Percentiles rank a stretch among this genome's conserved stretches.
Conservation (phyloP, 805 yeast species). For the Wickerhamomyces mucosus region DNA sequence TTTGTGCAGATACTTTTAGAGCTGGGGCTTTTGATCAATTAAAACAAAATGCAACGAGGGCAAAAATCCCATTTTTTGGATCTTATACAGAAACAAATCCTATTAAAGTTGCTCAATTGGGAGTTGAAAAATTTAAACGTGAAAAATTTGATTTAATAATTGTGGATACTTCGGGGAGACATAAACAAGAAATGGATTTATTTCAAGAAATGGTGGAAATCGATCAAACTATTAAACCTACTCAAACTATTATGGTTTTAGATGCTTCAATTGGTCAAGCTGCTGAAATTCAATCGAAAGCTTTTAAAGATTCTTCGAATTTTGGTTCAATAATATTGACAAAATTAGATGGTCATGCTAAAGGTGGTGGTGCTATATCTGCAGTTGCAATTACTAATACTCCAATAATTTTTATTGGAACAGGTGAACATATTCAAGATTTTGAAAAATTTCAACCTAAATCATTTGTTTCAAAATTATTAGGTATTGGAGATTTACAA, state of each 20-base stretch:
- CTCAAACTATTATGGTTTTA: slow-evolving; percentile 94
- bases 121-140: slow-evolving; percentile 83
- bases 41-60: slow-evolving; percentile 94
- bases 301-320: slow-evolving; percentile 86
- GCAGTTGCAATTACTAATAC: slow-evolving; percentile 97
- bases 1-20: slow-evolving; percentile 98
- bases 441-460: slow-evolving; percentile 86
- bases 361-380: slow-evolving; percentile 98
- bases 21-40: slow-evolving; percentile 99
- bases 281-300: slow-evolving; percentile 89
- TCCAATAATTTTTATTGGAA: slow-evolving; percentile 93
- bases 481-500: slow-evolving; percentile 94
- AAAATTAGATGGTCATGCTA: slow-evolving; percentile 97
- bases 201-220: slow-evolving; percentile 95
- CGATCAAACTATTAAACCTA: slow-evolving; percentile 79
- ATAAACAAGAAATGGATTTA: slow-evolving; percentile 85
- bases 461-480: slow-evolving; percentile 79
- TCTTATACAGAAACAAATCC: slow-evolving; percentile 95
- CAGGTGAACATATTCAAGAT: slow-evolving; percentile 95
- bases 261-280: slow-evolving; percentile 99
- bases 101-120: slow-evolving; percentile 81
- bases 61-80: slow-evolving; percentile 90
- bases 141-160: slow-evolving; percentile 89
- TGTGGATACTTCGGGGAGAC: slow-evolving; percentile 97
- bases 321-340: slow-evolving; percentile 94